phyloP scores from a whole-genome alignment of 2,329 filamentous ascomycete genomes.

The Ceratocystiopsis sp. region DNA sequence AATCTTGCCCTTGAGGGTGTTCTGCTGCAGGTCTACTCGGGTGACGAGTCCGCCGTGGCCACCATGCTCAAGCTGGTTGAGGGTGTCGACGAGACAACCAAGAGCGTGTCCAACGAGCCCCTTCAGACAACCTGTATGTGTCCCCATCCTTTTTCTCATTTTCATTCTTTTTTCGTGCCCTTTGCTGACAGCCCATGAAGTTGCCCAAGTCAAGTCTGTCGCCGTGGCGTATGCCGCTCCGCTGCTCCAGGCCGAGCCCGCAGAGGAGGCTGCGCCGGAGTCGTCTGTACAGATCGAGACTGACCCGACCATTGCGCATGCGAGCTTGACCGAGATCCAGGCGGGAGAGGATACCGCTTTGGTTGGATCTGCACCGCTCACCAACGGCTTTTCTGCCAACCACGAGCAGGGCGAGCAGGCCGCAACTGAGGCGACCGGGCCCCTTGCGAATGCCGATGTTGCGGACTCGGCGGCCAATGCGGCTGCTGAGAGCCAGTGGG shows the following conservation, averaged over 20 bases:
- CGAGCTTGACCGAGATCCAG: constrained; percentile 50
- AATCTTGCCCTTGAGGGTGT: constrained; percentile 69
- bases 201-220: constrained; percentile 39
- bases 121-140: constrained; percentile 53
- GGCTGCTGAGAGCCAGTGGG: constrained; percentile 51
- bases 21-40: constrained; percentile 61
- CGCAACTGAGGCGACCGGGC: constrained; percentile 7
- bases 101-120: constrained; percentile 45
- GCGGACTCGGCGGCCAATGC: constrained; percentile 37
- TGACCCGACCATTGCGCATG: constrained; percentile 52
- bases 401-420: not conserved
- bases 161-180: not conserved
- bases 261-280: constrained; percentile 15
- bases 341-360: constrained; percentile 11
- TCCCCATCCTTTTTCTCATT: not conserved
- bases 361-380: not conserved
- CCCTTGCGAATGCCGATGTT: constrained; percentile 31
- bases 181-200: constrained; percentile 11
- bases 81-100: constrained; percentile 48
- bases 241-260: constrained; percentile 17
- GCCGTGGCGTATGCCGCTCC: constrained; percentile 34
- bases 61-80: constrained; percentile 64
- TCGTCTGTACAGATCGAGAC: constrained; percentile 22
- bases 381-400: constrained; percentile 3
- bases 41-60: constrained; percentile 55